Base-by-base conservation (phyloP, 106 monocot genomes). In the Amphibolis antarctica region DNA sequence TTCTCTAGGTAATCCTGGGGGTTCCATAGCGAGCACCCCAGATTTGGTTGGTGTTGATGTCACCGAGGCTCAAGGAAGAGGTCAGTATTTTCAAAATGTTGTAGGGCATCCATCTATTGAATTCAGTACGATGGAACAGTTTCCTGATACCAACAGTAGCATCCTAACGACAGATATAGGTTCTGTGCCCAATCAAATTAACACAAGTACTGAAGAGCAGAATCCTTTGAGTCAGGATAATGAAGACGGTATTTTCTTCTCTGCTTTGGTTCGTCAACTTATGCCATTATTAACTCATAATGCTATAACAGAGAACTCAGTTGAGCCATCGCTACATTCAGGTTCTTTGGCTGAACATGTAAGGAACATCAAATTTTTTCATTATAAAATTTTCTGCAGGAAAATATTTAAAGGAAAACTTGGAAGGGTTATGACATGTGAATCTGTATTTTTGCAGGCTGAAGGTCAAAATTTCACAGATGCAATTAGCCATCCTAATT, bases 261-360 rank as follows among this genome's bases (percentile, higher is more conserved):
- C 57, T 57, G 28, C 28, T 12, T 57, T 57, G 57, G 28, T 57
- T 57, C 57, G 29, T 57, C 57, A 57, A 28, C 57, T 57, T 57
- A 15, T 57, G 57, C 57, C 57, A 57, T 4, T 28, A 26, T 28
- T 57, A 57, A 28, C 29, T n/a, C n/a, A 53, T n/a, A 53, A 53
- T 53, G 53, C 22, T 24, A 19, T 21, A 53, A 1, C 53, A 53
- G 53, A 24, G 24, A 20, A 53, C 22, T 53, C 53, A 9, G 53
- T 53, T 21, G 51, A 19, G 19, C 22, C 53, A 24, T 53, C 53
- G 1, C 53, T 12, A 2, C 19, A 22, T 53, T 10, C 53, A 53
- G 53, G 23, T 22, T 53, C 23, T 11, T 53, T 21, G 11, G 10
- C 9, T 4, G 53, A 53, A 24, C 53, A 53, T 10, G 53, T 53